Base-by-base conservation (phyloP, 768 basidiomycete genomes). In the Boletus tomentosulus region DNA sequence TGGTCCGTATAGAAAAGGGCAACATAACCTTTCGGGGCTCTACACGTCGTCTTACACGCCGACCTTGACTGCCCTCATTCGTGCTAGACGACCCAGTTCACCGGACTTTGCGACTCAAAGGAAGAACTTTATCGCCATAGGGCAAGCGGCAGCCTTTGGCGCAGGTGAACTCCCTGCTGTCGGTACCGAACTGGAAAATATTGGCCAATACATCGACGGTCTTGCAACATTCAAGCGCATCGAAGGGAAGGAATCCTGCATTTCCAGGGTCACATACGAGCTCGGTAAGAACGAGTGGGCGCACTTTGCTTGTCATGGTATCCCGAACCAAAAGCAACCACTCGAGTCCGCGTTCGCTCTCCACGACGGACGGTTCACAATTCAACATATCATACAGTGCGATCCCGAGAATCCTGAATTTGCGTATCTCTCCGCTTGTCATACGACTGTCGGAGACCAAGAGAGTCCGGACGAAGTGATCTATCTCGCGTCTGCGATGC, bases 11-110 rank as follows among this genome's bases (percentile, higher is more conserved):
- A 25, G 55, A 19, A 28, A 33, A 11, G n/a, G 16, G 16, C 45
- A 42, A 27, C 30, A 30, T 7, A 46, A 37, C 48, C 46, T 59
- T 51, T 45, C 55, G 39, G 54, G 41, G 10, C 28, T 52, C 3
- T 58, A 59, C 30, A 41, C 56, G 25, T 59, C 61, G 15, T 62
- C 61, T n/a, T 59, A 62, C 11, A 62, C 61, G 5, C 57, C 61
- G 0, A 59, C 48, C 2, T 16, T 62, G 22, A 44, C 38, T 2
- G 48, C 61, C 3, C 61, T 62, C 19, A 45, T 57, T 13, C 34
- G 34, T 35, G 34, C 34, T 35, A 11, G 34, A 15, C 37, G 37
- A 8, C 37, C 2, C n/a, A 19, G 37, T 19, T 38, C 37, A 16
- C n/a, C 37, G 16, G n/a, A 38, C 11, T 38, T 13, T 22, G 39